Evolutionary conservation across 352 stramenopile genomes (phyloP), one percentile per base, ranked within the genome.

Genomic region (Globisporangium carolinianum): DNA sequence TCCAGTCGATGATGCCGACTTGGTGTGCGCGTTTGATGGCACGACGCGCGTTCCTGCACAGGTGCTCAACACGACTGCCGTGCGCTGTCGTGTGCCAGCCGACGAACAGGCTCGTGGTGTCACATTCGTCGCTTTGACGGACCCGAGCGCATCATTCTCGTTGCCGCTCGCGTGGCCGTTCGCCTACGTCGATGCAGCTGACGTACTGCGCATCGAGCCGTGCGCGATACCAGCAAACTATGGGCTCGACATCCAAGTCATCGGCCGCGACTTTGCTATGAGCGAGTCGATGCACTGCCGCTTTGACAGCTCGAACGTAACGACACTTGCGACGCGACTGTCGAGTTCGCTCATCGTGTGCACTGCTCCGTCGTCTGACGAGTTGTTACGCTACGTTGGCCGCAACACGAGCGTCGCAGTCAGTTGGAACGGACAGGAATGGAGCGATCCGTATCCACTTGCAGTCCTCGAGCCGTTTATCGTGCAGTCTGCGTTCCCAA

Each of bases 361-460:
- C 18, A 50, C 64, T 9, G 38, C 75, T 46, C 56, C 41, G 0
- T 47, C 51, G 47, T 7, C 36, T 10, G 12, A 37, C 38, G 64
- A 36, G 11, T 7, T 12, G 24, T 32, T 32, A 32, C 24, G 24
- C 2, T 32, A 32, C 24, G 24, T 32, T 32, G 14, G n/a, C 11
- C 32, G 57, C 9, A 68, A 53, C 17, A n/a, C 18, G 9, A 60
- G 35, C 11, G 9, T 85, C 53, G 47, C 62, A 4, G 61, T 85
- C 37, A 83, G 75, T 55, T 53, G 73, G 12, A 85, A 85, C 47
- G 59, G 61, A 0, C 75, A 85, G 63, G 72, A 85, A 6, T 85
- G 72, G 72, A 71, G 70, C 47, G 35, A 60, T 1, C 6, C 7
- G 3, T 7, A 67, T 9, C 24, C 35, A 6, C 11, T 80, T 12